Base-by-base conservation (phyloP, 106 monocot species). In the Dioscorea dumetorum region DNA sequence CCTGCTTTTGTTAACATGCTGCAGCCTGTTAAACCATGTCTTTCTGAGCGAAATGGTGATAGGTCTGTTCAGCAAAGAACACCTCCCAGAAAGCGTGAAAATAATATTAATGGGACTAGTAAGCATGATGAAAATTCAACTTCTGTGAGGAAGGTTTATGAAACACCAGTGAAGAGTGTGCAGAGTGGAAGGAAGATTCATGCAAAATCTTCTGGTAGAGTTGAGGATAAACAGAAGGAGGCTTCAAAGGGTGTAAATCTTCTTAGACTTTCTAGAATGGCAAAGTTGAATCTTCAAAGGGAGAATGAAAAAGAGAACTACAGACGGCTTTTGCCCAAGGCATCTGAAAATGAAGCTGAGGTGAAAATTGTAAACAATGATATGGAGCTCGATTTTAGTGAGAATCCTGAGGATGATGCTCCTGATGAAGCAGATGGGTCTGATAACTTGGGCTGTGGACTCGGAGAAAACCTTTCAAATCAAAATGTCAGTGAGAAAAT, bases 311-410 rank as follows among this genome's bases (percentile, higher is more conserved):
- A 99, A 83, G 87, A 90, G 72, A 99, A 99, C 67, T 99, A 99
- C 62, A 84, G 99, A 56, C 75, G 81, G 4, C 73, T 74, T 18
- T 58, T 88, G 61, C 79, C 82, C 15, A 84, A 85, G 58, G 58
- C 75, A 33, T 68, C 67, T 76, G 92, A 90, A 58, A 82, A 91
- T 65, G 84, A 90, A 52, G 60, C 77, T 61, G 99, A 93, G 58
- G 93, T 99, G 50, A 99, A 93, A 74, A 80, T 99, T 31, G 87
- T 87, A 62, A 99, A 93, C 77, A 85, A 85, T 68, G 99, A 99
- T 64, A 93, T 99, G 99, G 99, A 99, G 70, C 89, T 99, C 60
- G 90, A 99, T 85, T 99, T 99, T 71, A 87, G 90, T 75, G 99
- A 99, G 60, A 90, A 72, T 62, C 81, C 79, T 54, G 99, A 99